Base-by-base conservation (phyloP, 257 asterid genomes). In the Solanum acaule region DNA sequence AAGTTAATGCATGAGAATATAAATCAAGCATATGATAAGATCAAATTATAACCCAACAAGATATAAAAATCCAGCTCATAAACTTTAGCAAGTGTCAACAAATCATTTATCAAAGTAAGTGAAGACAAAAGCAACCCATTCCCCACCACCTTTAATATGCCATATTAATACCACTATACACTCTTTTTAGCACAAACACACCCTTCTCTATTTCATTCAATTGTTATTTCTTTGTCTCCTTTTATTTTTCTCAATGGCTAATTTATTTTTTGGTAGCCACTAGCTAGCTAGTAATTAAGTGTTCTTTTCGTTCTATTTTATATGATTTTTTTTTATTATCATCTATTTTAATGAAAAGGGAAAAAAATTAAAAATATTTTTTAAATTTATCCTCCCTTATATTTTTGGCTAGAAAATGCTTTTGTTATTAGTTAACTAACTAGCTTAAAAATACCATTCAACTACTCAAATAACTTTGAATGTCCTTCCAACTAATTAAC, bases 81-180 rank as follows among this genome's bases (percentile, higher is more conserved):
- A 49, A 79, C 77, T 86, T 67, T 49, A 83, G 87, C 91, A 88
- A 90, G 92, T 88, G 87, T 91, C 89, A 84, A 85, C 37, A 49
- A 72, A 40, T 59, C 87, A 42, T n/a, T 56, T 71, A 35, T 63
- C 86, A 87, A 87, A 42, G 33, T 81, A 31, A 6, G 10, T 31
- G 29, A 23, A 35, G 44, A 29, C 86, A 65, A 61, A 59, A 88
- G 31, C 78, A 38, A 72, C 20, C 40, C 84, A 46, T 71, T 33
- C 40, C 87, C 84, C 61, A 77, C 61, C 22, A 77, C 84, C 61
- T 77, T 77, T 72, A 72, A 72, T 72, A 18, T 40, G 35, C 61
- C 84, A 38, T 77, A 38, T 56, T 22, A 59, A 20, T 72, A 33
- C n/a, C 6, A 77, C 1, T 75, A 72, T 16, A 11, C 20, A 37